Base-by-base conservation (phyloP, 345 rosid genomes). In the Moricandia moricandioides region DNA sequence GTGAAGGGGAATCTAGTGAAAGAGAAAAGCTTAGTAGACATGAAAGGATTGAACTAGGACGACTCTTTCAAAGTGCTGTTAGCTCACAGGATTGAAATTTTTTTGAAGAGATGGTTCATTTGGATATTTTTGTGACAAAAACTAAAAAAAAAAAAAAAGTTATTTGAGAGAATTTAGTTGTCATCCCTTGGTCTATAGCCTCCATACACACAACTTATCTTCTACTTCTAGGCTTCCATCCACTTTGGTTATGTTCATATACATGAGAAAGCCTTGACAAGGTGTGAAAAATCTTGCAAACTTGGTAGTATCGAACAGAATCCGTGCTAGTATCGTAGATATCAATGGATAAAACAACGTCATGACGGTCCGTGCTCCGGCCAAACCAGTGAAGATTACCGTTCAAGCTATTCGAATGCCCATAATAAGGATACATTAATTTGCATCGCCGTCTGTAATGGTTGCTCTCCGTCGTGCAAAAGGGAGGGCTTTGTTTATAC, bases 401-500 rank as follows among this genome's bases (percentile, higher is more conserved):
- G 13, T 71, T 71, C 68, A 71, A 61, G 45, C 45, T 71, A 30
- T 45, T 61, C 14, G 67, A 45, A 47, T 60, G 14, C 21, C 31
- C 31, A 8, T 43, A 43, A 37, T 12, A 27, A 27, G 29, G 3
- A 27, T 1, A 27, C 29, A 27, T 3, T 1, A 27, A 27, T n/a
- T n/a, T n/a, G n/a, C n/a, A n/a, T n/a, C n/a, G n/a, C n/a, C n/a
- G n/a, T n/a, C n/a, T n/a, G n/a, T n/a, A n/a, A n/a, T n/a, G n/a
- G n/a, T n/a, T n/a, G n/a, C 1, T 1, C 1, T 1, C 2, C 1
- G 29, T 27, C 29, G 3, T 1, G 29, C 1, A 27, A 27, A 27
- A 1, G 29, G 3, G 7, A 13, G 31, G 9, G 3, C 3, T 3
- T 27, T 27, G 1, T 3, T n/a, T 21, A 21, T 21, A 21, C 24